Evolutionary conservation across 768 basidiomycete genomes (phyloP), one percentile per base, ranked within the genome.

Genomic region (Trametes cingulata): DNA sequence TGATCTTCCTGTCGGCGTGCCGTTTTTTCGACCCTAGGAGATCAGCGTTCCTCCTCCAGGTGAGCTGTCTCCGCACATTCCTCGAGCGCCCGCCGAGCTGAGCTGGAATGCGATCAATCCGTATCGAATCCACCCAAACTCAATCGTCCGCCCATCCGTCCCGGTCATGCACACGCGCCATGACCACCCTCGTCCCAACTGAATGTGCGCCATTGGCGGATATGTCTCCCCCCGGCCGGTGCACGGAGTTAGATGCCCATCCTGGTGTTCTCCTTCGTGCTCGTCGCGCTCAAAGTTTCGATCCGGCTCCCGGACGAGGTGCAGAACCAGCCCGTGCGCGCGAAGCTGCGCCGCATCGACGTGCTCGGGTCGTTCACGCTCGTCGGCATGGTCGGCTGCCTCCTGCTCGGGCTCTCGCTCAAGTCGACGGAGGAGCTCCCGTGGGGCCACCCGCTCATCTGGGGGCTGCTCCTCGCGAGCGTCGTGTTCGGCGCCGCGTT

Each of bases 31-130:
- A 52, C 43, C 56, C 69, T 22, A 95, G 93, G 93, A 83, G 90
- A 53, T 82, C 80, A 56, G 93, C 95, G 43, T 97, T 97, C 13
- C 82, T 88, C 65, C 78, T 92, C 68, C 92, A 94, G 84, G 92
- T 90, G 65, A 62, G 79, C 56, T 35, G 29, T 45, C 56, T 50
- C 53, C 56, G 52, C 61, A 71, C 51, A 22, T 43, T 20, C n/a
- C 49, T 58, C 51, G n/a, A 47, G 52, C 56, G 49, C 53, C 22
- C 58, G 40, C 43, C 42, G 45, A 27, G 61, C 45, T 60, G 54
- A 61, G 50, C 64, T 58, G 53, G 27, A 49, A 29, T 52, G 17
- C 52, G 55, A 62, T 58, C 61, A 51, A 19, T 17, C 36, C 61
- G 46, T 51, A 63, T 64, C 62, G 54, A 52, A 29, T 22, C 15